These are phyloP conservation scores for Penicillium pulvis DNA, from an alignment of 495 filamentous ascomycete genomes.

Conservation along the genomic window DNA sequence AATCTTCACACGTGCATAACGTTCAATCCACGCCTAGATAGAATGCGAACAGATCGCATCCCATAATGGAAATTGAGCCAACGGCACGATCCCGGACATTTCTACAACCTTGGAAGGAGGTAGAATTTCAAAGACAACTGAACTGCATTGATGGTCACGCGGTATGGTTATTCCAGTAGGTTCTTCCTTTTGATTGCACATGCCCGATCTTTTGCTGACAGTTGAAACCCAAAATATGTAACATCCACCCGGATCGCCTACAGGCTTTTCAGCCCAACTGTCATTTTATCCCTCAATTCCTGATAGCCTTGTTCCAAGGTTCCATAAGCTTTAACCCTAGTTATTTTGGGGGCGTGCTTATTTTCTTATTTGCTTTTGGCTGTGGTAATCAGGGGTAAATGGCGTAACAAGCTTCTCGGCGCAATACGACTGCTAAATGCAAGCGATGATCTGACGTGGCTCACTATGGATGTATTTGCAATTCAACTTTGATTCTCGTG, in stretches of 20 bases:
- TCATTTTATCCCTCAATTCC: no score
- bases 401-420: constrained; percentile 1
- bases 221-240: background rate
- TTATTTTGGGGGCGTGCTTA: no score
- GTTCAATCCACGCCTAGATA: background rate
- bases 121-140: background rate
- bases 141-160: background rate
- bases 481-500: background rate
- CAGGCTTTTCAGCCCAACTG: no score
- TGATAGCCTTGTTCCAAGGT: no score
- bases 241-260: background rate
- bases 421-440: background rate
- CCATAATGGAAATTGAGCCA: background rate
- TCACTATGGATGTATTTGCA: background rate
- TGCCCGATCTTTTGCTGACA: background rate
- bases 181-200: background rate
- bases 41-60: constrained; percentile 4
- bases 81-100: background rate
- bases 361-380: background rate
- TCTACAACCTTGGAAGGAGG: background rate
- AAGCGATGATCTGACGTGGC: background rate
- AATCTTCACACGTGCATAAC: background rate
- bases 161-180: background rate
- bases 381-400: background rate
- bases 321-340: no score